These are phyloP conservation scores for Magnolia kwangsiensis DNA, from an alignment of 164 flowering plant genomes.

Conservation along the genomic window DNA sequence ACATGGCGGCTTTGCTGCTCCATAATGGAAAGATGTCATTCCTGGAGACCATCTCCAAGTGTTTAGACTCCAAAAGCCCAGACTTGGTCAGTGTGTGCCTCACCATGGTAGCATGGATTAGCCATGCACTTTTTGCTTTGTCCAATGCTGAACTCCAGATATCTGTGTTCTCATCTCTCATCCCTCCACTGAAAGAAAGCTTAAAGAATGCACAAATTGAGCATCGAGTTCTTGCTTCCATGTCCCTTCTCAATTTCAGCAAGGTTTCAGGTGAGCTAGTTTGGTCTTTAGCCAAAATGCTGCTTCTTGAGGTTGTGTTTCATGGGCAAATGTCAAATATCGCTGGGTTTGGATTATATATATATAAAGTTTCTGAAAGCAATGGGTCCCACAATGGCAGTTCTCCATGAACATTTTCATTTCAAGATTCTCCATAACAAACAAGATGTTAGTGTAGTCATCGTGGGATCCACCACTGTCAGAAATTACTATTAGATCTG, in stretches of 20 bases:
- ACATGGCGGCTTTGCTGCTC: constrained; percentile 39
- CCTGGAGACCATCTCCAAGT: constrained; percentile 44
- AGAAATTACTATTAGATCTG: no score
- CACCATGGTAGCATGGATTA: constrained; percentile 57
- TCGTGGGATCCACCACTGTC: no score
- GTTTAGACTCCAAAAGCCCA: constrained; percentile 36
- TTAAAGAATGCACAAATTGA: constrained; percentile 39
- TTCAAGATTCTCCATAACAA: no score
- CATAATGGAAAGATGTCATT: constrained; percentile 42
- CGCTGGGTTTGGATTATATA: no score
- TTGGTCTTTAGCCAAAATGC: background rate
- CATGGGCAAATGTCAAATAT: no score
- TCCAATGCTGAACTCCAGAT: constrained; percentile 43
- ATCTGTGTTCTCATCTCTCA: constrained; percentile 43
- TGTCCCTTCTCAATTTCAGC: constrained; percentile 56
- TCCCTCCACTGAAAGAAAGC: constrained; percentile 40
- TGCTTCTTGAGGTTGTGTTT: no score
- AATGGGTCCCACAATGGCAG: no score
- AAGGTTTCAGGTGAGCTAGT: constrained; percentile 46
- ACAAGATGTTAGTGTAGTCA: no score
- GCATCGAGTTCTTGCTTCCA: constrained; percentile 51
- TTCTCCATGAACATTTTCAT: no score
- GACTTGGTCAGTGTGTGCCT: constrained; percentile 44
- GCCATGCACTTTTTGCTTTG: constrained; percentile 41
- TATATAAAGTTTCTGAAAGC: no score